Evolutionary conservation across 129 eudicot genomes (phyloP).

Genomic region (Calendula officinalis): DNA sequence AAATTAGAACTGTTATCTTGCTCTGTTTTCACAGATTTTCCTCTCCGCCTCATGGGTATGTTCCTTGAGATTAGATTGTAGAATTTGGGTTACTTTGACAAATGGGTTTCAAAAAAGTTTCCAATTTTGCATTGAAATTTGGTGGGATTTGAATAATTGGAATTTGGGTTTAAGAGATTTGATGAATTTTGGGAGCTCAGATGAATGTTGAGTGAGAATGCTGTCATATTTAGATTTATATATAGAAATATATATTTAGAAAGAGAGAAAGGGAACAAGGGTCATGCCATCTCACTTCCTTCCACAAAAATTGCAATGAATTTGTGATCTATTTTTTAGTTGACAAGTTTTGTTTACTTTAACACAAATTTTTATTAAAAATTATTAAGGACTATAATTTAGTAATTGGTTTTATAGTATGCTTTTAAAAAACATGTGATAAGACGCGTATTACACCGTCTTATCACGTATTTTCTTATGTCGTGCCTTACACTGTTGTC

Average conservation of each 20-base stretch:
- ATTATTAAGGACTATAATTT: no score
- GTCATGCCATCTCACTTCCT: no score
- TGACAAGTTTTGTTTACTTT: no score
- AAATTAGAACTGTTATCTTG: constrained; percentile 25
- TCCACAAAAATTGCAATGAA: constrained; percentile 7
- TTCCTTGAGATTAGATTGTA: background rate
- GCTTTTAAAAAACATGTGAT: no score
- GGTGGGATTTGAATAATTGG: constrained; percentile 2
- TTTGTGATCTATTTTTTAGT: background rate
- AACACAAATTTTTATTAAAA: no score
- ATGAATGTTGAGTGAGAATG: background rate
- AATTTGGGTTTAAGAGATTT: background rate
- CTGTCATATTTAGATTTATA: background rate
- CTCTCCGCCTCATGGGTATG: constrained; percentile 55
- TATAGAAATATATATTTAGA: background rate
- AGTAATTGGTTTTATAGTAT: no score
- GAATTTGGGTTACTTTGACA: background rate
- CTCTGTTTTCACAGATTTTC: constrained; percentile 45
- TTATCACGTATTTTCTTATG: no score
- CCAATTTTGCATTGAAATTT: constrained; percentile 13
- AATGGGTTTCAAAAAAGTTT: background rate
- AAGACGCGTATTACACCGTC: no score
- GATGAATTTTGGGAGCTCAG: background rate
- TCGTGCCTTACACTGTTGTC: no score
- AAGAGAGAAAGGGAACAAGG: background rate